Evolutionary conservation across 2,329 filamentous ascomycete genomes (phyloP), one percentile per base, ranked within the genome.

Genomic region (Xylariomycetidae sp.): DNA sequence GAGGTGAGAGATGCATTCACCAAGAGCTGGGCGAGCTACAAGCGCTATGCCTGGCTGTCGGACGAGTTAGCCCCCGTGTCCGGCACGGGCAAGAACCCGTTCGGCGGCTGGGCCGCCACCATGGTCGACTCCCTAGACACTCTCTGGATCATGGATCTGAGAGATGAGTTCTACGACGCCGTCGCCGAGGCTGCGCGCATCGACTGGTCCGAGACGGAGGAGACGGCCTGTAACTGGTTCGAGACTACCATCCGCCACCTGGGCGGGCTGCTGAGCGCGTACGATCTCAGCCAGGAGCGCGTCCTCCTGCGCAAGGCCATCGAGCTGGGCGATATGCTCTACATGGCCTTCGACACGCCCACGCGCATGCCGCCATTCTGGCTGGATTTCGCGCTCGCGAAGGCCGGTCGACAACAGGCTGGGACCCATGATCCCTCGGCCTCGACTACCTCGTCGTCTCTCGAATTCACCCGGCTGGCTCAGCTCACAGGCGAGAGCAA

Each of bases 401-500:
- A 26, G 16, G 13, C 7, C 12, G 30, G 30, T 5, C 9, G 9
- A 9, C 11, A 25, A 16, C 7, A 25, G 14, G 7, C 30, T 5
- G 30, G 30, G 7, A 16, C 16, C 2, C 30, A 32, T 16, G 58
- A 61, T 22, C 51, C 53, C 10, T 50, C 53, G 5, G 57, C 59
- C 0, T 45, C 48, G 2, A 51, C 54, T 2, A 80, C 79, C 10
- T 82, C 79, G 4, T 62, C 85, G 27, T 75, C 70, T 3, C 56
- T 86, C 44, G 82, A 87, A 49, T 84, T 86, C 50, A 85, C 78
- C 6, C 66, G 80, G 9, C 61, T 86, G 30, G 72, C 78, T 6
- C 80, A 85, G 53, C 62, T 86, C 34, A 85, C 81, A 0, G 73
- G 72, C 34, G 67, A 85, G 35, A 54, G 68, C 36, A 82, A 77